A percentile compares a stretch with the other conserved stretches of the same genome.
Conservation (phyloP, 2,329 filamentous ascomycete genomes). For the Cladorrhinum sp. region DNA sequence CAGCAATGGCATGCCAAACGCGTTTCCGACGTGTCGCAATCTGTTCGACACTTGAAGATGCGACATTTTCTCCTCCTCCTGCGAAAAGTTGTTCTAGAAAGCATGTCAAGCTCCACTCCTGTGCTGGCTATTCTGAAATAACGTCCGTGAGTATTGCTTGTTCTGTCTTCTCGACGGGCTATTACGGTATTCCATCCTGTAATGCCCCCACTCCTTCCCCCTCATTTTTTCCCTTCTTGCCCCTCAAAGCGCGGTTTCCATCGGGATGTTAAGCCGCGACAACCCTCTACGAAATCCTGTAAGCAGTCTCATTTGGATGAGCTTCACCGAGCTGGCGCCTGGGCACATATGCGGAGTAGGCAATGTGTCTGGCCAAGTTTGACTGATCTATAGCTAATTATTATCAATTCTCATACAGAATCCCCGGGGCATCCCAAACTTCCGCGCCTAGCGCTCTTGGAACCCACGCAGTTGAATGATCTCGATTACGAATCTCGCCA, state of each 20-base stretch:
- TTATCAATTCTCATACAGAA: not conserved
- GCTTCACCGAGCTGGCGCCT: no score
- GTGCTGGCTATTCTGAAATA: no score
- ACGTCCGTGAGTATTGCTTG: no score
- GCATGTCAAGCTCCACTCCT: not conserved
- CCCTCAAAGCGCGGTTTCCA: not conserved
- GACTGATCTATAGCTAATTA: not conserved
- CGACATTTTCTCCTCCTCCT: not conserved
- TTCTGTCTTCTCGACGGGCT: not conserved
- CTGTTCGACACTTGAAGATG: no score
- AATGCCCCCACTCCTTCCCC: not conserved
- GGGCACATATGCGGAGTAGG: no score
- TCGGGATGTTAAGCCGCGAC: not conserved
- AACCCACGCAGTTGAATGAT: not conserved
- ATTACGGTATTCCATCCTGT: not conserved
- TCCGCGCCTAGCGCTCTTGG: no score
- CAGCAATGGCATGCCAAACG: no score
- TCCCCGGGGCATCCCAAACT: no score
- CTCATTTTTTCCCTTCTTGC: not conserved
- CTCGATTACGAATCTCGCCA: not conserved
- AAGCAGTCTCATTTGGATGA: no score
- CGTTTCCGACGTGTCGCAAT: no score
- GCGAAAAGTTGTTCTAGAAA: not conserved
- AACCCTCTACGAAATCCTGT: no score
- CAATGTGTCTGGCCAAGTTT: no score